Conservation (phyloP, 2,329 filamentous ascomycete species). For the Ceratocystis lukuohia region DNA sequence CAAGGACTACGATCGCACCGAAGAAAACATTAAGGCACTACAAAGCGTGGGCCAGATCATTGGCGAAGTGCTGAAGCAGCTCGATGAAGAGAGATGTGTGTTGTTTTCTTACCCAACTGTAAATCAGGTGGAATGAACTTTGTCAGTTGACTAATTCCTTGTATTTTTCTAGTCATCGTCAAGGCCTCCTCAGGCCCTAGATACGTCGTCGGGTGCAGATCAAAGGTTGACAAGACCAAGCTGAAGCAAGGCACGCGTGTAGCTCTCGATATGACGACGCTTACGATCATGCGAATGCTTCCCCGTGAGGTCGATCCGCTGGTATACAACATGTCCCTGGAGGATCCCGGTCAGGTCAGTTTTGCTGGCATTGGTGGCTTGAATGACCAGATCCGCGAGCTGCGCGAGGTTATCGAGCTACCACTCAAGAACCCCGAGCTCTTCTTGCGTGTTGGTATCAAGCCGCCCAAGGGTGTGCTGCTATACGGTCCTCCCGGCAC, state of each 20-base stretch:
- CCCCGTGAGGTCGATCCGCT: slow-evolving; percentile 95
- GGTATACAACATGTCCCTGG: slow-evolving; percentile 99
- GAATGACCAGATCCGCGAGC: slow-evolving; percentile 95
- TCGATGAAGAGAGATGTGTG: slow-evolving; percentile 94
- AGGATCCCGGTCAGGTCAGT: slow-evolving; percentile 94
- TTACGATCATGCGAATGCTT: slow-evolving; percentile 99
- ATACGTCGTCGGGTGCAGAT: slow-evolving; percentile 96
- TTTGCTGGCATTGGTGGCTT: slow-evolving; percentile 95
- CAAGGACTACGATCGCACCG: slow-evolving; percentile 89
- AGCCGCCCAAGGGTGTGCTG: slow-evolving; percentile 93
- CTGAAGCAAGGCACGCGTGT: slow-evolving; percentile 97
- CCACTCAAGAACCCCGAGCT: slow-evolving; percentile 98
- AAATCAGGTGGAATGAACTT: neutral
- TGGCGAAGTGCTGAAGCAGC: slow-evolving; percentile 94
- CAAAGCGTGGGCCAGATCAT: slow-evolving; percentile 99
- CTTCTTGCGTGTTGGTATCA: slow-evolving; percentile 93
- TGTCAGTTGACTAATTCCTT: slow-evolving; percentile 21
- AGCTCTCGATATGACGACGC: slow-evolving; percentile 95
- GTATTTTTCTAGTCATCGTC: slow-evolving; percentile 61
- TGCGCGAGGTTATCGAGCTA: slow-evolving; percentile 94
- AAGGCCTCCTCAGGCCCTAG: slow-evolving; percentile 94
- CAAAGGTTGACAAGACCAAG: slow-evolving; percentile 94
- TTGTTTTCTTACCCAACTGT: slow-evolving; percentile 17
- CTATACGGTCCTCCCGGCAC: slow-evolving; percentile 94
- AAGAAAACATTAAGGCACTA: slow-evolving; percentile 98